Evolutionary conservation across 2,329 filamentous ascomycete genomes (phyloP).

Genomic region (Arachnopeziza araneosa): DNA sequence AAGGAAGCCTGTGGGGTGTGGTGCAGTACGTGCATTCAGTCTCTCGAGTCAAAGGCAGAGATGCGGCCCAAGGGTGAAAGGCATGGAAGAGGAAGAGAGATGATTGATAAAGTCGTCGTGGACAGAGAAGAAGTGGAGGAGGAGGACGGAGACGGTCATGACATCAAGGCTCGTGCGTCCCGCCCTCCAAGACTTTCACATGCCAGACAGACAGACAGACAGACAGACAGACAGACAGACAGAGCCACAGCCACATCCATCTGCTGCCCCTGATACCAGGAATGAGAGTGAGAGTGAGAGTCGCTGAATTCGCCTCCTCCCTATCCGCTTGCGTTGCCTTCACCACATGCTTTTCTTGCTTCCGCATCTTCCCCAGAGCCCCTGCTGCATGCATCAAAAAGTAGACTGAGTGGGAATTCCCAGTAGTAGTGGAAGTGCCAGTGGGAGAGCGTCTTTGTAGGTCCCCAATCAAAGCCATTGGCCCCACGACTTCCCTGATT

Average conservation of each 20-base stretch:
- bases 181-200: neutral
- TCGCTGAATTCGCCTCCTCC: too few species aligned
- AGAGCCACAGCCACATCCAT: too few species aligned
- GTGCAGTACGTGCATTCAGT: too few species aligned
- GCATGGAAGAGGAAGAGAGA: neutral
- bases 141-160: neutral
- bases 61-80: neutral
- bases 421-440: too few species aligned
- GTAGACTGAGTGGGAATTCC: too few species aligned
- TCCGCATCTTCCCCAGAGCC: neutral
- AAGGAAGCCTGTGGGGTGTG: too few species aligned
- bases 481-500: neutral
- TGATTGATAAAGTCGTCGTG: neutral
- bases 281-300: too few species aligned
- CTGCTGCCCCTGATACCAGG: too few species aligned
- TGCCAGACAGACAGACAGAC: too few species aligned
- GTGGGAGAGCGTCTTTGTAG: neutral
- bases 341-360: neutral
- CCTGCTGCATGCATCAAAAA: neutral
- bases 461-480: neutral
- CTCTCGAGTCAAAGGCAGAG: too few species aligned
- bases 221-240: too few species aligned
- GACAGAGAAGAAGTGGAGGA: neutral
- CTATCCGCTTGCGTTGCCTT: neutral
- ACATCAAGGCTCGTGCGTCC: neutral